Evolutionary conservation across 306 rosid species (phyloP), one percentile per base, ranked within the genome.

Genomic region (Sindora glabra): DNA sequence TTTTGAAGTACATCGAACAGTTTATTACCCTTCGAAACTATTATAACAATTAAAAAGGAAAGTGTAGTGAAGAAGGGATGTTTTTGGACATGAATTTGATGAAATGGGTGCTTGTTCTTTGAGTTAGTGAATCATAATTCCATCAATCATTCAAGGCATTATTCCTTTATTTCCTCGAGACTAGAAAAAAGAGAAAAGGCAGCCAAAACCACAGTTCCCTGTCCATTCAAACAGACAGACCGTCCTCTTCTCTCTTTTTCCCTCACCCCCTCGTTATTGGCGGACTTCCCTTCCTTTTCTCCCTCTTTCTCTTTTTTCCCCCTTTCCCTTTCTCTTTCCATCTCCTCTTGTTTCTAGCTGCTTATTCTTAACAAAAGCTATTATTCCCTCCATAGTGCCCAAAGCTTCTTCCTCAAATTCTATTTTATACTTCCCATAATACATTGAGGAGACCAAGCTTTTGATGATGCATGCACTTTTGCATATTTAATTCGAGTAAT

Each of bases 341-440:
- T 48, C 65, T 48, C 65, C 26, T 40, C 71, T 62, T 39, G 65
- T 53, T 65, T 74, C 30, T 22, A 68, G 80, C 84, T 82, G 80
- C 84, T 82, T 82, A 79, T 71, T 79, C 82, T 76, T 81, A 73
- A 77, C 72, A 73, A 79, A 82, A 77, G 84, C 69, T 39, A 74
- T 77, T 85, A 85, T 85, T 79, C 86, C 82, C 59, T 77, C 76
- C 25, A 13, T 58, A 24, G 52, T 79, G 68, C 77, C 79, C 67
- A 74, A 72, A 79, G 68, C 71, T 45, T 27, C 40, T 52, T 59
- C 68, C 84, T 81, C 76, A 75, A 45, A 44, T 42, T 59, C 34
- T 79, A 29, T 76, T 76, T 69, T 68, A 42, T 41, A 66, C 48
- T 81, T 73, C 79, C 79, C 72, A 57, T 71, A 63, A 61, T 46